Evolutionary conservation across 345 rosid genomes (phyloP), one percentile per base, ranked within the genome.

Genomic region (Corchorus olitorius): DNA sequence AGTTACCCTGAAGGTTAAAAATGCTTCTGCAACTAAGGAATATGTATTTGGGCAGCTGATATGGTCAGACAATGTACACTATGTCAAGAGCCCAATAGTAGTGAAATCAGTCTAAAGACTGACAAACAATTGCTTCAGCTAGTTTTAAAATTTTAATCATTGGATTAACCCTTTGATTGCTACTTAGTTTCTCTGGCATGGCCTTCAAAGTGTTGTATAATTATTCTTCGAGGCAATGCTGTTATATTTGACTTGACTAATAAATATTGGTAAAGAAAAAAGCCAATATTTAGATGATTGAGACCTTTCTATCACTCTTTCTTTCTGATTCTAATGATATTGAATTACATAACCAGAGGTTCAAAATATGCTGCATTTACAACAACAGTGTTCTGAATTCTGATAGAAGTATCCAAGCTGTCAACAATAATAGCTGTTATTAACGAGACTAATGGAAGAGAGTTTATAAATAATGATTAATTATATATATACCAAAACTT

Each of bases 61-160:
- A 39, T 94, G 98, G 98, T 81, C 89, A 1, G 98, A 94, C 78
- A 81, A 79, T 71, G 75, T 59, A 58, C 97, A 90, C 82, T 22
- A 71, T 72, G 95, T 91, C 11, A 87, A 89, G 84, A 94, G 98
- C 83, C 95, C 97, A 22, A 90, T 93, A 71, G 91, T 69, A 76
- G 84, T 85, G 35, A 91, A 82, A 77, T 83, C 73, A 48, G 82
- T 39, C 77, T 72, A 55, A 55, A 73, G 14, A 10, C 27, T 39
- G 33, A 4, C 9, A 16, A 16, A 11, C 13, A 19, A 22, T 33
- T 46, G 55, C 67, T 59, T 20, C 39, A n/a, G 39, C 19, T 53
- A 58, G 37, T 37, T 5, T 12, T 39, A 6, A 69, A 53, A 8
- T 52, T n/a, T 41, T 50, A 35, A 13, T 33, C 59, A n/a, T 34